Evolutionary conservation across 805 yeast genomes (phyloP), one percentile per base, ranked within the genome.

Genomic region (Maudiozyma pseudohumilis): DNA sequence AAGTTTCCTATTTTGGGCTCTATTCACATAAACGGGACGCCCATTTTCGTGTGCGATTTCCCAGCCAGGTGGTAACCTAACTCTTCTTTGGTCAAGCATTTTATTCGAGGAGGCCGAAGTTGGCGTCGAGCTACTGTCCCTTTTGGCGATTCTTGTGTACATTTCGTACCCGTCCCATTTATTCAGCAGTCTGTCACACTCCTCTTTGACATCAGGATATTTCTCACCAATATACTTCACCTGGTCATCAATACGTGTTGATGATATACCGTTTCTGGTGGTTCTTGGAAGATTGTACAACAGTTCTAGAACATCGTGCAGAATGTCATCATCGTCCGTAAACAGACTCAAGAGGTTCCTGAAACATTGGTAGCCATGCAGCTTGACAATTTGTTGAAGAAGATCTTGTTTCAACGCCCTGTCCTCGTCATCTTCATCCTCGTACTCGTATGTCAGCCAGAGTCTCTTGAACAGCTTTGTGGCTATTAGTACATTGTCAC

Each of bases 291-390:
- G 76, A n/a, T 52, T 50, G 19, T 57, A 44, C 37, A 92, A 65
- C 16, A 86, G 71, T 32, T 65, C 67, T 32, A 89, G 61, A 13
- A 84, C 69, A 48, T 66, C 58, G 3, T 49, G 43, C 5, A 72
- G 62, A 32, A 80, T 53, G 12, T 35, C 24, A 40, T 69, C 69
- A 28, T 28, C 18, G 10, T 53, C 50, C 2, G 44, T 47, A 51
- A 65, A 68, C 17, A 54, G 35, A 19, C 65, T 56, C 36, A 87
- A 53, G 5, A 84, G 61, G 11, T 77, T 71, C 12, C 82, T 73
- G 36, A 88, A 65, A 15, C 92, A 77, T 52, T 79, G 79, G 59
- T 86, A 83, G 10, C 97, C 98, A 56, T 88, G 98, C 52, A 86
- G 68, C 42, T 78, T 72, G 49, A 85, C 74, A 30, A 88, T 74